Evolutionary conservation across 306 rosid genomes (phyloP).

Genomic region (Canavalia ensiformis): DNA sequence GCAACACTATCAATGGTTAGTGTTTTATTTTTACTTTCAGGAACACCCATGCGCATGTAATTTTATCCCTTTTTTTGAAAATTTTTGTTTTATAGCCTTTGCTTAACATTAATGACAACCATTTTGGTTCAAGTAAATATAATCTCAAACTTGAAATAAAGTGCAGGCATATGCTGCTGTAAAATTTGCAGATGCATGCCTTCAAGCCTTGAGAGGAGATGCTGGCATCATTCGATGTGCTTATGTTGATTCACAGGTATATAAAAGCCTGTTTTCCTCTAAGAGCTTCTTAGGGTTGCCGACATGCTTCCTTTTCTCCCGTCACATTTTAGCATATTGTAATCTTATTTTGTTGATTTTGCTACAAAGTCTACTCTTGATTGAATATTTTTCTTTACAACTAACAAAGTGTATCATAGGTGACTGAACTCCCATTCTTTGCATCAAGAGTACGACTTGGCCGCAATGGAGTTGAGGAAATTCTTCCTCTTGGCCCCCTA

Average conservation of each 20-base stretch:
- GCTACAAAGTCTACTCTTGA: background rate
- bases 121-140: slow-evolving; percentile 25
- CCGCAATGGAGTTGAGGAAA: slow-evolving; percentile 80
- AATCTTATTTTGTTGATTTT: slow-evolving; percentile 10
- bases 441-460: slow-evolving; percentile 87
- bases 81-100: background rate
- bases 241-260: slow-evolving; percentile 75
- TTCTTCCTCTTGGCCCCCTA: slow-evolving; percentile 82
- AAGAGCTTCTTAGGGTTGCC: slow-evolving; percentile 7
- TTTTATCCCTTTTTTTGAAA: background rate
- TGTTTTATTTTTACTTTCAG: background rate
- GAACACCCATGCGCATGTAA: too few relatives aligned
- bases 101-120: slow-evolving; percentile 36
- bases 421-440: slow-evolving; percentile 91
- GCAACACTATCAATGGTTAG: slow-evolving; percentile 70
- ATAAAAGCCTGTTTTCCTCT: background rate
- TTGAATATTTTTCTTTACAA: background rate
- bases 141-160: slow-evolving; percentile 31
- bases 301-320: slow-evolving; percentile 5
- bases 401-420: slow-evolving; percentile 53
- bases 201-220: slow-evolving; percentile 83
- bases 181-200: slow-evolving; percentile 89
- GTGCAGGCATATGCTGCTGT: slow-evolving; percentile 94
- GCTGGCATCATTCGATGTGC: slow-evolving; percentile 77
- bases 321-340: slow-evolving; percentile 1